Percentiles rank a stretch among this genome's conserved stretches.
phyloP scores from a whole-genome alignment of 441 rosid genomes.

The Populus tomentosa region DNA sequence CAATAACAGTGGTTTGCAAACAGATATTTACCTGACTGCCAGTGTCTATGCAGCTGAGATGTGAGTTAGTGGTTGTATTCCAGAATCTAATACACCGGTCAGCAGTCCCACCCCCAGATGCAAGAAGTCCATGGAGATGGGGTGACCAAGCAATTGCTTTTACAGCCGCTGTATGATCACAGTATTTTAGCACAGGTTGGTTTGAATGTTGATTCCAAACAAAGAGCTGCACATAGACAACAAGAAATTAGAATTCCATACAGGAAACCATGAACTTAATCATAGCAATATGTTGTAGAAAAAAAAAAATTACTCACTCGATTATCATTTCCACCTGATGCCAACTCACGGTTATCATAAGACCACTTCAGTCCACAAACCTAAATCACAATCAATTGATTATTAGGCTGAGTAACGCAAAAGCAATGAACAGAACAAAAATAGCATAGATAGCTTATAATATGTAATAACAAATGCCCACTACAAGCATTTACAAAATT shows the following conservation, averaged over 20 bases:
- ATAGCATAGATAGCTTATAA: conserved; percentile 1
- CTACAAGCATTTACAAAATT: neutral
- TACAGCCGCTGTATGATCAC: conserved; percentile 95
- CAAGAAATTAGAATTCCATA: neutral
- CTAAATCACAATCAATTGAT: conserved; percentile 28
- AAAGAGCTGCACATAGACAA: conserved; percentile 61
- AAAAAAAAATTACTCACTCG: conserved; percentile 44
- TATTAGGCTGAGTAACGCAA: conserved; percentile 10
- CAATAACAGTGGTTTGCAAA: neutral
- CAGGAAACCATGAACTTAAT: conserved; percentile 3
- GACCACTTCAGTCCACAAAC: conserved; percentile 98
- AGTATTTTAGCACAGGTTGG: conserved; percentile 77
- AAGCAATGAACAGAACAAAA: neutral
- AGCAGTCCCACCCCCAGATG: conserved; percentile 98
- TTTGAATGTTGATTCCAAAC: conserved; percentile 96
- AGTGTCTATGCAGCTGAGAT: conserved; percentile 85
- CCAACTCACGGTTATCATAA: conserved; percentile 84
- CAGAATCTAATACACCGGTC: conserved; percentile 93
- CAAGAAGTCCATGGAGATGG: conserved; percentile 96
- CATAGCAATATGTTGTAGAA: neutral
- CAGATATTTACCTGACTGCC: conserved; percentile 69
- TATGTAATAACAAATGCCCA: neutral
- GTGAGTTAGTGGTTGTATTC: conserved; percentile 93
- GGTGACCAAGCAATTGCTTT: conserved; percentile 99
- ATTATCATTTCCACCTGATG: conserved; percentile 98